These are phyloP conservation scores for Zygosaccharomyces bisporus DNA, from an alignment of 805 yeast genomes.

Conservation along the genomic window DNA sequence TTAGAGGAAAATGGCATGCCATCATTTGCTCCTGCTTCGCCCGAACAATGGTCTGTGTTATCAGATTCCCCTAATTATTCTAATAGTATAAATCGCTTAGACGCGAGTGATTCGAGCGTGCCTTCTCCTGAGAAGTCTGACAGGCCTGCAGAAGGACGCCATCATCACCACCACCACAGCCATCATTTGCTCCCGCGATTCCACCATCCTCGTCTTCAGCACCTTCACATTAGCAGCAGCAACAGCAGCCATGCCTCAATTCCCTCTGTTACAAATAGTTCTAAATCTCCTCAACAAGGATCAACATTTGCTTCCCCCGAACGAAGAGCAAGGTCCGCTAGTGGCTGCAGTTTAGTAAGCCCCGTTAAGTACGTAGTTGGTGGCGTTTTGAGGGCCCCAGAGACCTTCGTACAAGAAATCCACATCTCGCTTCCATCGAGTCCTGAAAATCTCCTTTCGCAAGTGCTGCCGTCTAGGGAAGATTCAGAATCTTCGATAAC, in stretches of 20 bases:
- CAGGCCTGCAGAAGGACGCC: not conserved
- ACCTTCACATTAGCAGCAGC: not conserved
- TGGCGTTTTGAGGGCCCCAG: not conserved
- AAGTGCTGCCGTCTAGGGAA: not conserved
- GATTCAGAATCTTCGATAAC: not conserved
- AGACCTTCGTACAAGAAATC: not conserved
- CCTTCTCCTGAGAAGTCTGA: not conserved
- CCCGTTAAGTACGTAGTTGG: not conserved
- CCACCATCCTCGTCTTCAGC: slow-evolving; percentile 2
- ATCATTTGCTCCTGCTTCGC: not conserved
- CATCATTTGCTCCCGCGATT: slow-evolving; percentile 4
- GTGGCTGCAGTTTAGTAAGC: not conserved
- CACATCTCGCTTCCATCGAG: not conserved
- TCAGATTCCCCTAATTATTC: slow-evolving; percentile 2
- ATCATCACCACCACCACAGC: not conserved
- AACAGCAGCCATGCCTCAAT: not conserved
- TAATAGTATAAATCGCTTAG: not conserved
- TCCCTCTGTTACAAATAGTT: not conserved
- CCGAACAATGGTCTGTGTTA: not conserved
- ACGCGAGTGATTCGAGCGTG: not conserved
- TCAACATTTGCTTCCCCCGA: not conserved
- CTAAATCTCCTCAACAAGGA: not conserved
- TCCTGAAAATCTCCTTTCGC: not conserved
- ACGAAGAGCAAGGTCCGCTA: not conserved
- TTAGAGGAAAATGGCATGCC: slow-evolving; percentile 9